These are phyloP conservation scores for Mycena venus DNA, from an alignment of 768 basidiomycete genomes.

Conservation along the genomic window DNA sequence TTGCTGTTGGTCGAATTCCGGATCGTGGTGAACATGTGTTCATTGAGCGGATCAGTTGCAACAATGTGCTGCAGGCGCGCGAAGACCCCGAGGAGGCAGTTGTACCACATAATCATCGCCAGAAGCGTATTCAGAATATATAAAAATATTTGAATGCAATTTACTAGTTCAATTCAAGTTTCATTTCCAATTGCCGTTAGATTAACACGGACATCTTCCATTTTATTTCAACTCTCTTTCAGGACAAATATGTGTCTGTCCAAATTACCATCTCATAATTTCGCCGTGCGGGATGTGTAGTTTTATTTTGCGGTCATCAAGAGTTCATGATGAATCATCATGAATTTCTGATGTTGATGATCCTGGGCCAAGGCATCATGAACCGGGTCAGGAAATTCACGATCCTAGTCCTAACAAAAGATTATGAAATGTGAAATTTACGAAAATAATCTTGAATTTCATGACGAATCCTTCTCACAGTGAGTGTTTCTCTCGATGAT, in stretches of 20 bases:
- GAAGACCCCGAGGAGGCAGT: slow-evolving; percentile 3
- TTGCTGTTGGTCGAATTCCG: slow-evolving; percentile 6
- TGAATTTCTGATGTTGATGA: no score
- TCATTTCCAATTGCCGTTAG: no score
- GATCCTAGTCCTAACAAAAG: background rate
- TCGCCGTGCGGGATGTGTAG: no score
- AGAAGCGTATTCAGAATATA: background rate
- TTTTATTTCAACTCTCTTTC: no score
- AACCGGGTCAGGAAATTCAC: background rate
- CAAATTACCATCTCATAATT: no score
- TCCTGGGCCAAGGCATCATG: background rate
- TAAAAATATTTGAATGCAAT: background rate
- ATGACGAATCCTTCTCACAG: slow-evolving; percentile 14
- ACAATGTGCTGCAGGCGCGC: background rate
- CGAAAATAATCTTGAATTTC: background rate
- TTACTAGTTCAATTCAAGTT: no score
- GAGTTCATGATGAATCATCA: slow-evolving; percentile 12
- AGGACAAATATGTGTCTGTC: no score
- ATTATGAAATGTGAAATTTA: slow-evolving; percentile 10
- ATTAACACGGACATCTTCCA: no score
- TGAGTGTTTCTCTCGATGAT: background rate
- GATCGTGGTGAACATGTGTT: no score
- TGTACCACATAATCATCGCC: background rate
- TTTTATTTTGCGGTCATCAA: no score
- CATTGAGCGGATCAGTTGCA: background rate